Evolutionary conservation across 306 rosid genomes (phyloP).

Genomic region (Quillaja saponaria): DNA sequence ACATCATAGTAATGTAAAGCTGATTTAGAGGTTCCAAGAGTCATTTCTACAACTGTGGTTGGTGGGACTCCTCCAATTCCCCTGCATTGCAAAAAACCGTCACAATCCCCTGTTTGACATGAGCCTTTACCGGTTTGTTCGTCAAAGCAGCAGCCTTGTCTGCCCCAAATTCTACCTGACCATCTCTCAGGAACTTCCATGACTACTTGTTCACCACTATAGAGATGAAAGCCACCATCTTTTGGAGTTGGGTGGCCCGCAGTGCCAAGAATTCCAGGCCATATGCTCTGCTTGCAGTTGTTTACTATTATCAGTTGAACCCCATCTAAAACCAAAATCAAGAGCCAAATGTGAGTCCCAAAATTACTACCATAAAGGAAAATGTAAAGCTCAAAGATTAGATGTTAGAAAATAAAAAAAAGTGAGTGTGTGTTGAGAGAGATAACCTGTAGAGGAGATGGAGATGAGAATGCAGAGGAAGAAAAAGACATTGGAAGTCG

Average conservation of each 20-base stretch:
- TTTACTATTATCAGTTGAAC: constrained; percentile 54
- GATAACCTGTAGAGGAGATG: constrained; percentile 46
- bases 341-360: neutral
- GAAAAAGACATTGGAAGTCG: constrained; percentile 30
- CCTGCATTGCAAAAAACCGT: constrained; percentile 51
- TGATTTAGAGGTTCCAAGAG: constrained; percentile 54
- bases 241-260: constrained; percentile 50
- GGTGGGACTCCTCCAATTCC: constrained; percentile 70
- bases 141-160: constrained; percentile 69
- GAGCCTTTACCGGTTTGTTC: constrained; percentile 43
- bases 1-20: constrained; percentile 65
- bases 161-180: constrained; percentile 82
- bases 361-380: neutral
- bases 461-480: constrained; percentile 37
- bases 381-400: neutral
- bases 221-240: constrained; percentile 65
- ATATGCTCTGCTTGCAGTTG: constrained; percentile 67
- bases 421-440: no score
- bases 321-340: constrained; percentile 46
- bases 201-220: constrained; percentile 47
- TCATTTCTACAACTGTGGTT: constrained; percentile 65
- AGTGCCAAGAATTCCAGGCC: constrained; percentile 73
- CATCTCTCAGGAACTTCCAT: constrained; percentile 50
- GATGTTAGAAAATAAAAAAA: neutral
- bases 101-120: constrained; percentile 72